Evolutionary conservation across 805 yeast species (phyloP), one percentile per base, ranked within the genome.

Genomic region (Dipodascopsis tothii): DNA sequence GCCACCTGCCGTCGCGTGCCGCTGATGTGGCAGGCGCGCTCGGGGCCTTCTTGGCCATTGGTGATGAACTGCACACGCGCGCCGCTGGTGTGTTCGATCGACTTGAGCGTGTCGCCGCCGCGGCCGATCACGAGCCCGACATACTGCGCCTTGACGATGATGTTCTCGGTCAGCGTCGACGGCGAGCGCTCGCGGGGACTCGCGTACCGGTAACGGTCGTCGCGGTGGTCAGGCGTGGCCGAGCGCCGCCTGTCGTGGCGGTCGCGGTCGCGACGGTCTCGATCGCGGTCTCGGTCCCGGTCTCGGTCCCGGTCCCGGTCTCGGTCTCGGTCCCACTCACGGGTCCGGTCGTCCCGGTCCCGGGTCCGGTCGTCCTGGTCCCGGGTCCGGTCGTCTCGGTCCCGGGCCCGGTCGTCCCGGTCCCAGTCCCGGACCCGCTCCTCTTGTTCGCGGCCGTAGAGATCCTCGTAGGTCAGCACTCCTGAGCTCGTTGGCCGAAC

Each of bases 61-160:
- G 53, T 48, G 19, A 52, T 46, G 22, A 54, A 54, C 35, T 54
- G 57, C 4, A 54, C 51, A 18, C 50, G 38, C n/a, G 54, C 57
- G 9, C 56, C 53, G 22, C 46, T 53, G 11, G 39, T 32, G 7
- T 40, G 40, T 30, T 54, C 57, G 33, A 54, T 48, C 16, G 38
- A 28, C 38, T 51, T 54, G 14, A 54, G 46, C 3, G 51, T 54
- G 33, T 54, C 57, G 16, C 57, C 57, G 16, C 55, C 54, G 4
- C 56, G 45, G 11, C 57, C 57, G 27, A 54, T 54, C 35, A 54
- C 40, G n/a, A 54, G 43, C 9, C 57, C 57, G 3, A 54, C 56
- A 25, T 47, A 54, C 23, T 40, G 41, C 17, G 47, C 38, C 27
- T 50, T 46, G 19, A 54, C 57, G 17, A 46, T 23, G 3, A 53